phyloP scores from a whole-genome alignment of 2,329 filamentous ascomycete genomes.

The Sporothrix brasiliensis region DNA sequence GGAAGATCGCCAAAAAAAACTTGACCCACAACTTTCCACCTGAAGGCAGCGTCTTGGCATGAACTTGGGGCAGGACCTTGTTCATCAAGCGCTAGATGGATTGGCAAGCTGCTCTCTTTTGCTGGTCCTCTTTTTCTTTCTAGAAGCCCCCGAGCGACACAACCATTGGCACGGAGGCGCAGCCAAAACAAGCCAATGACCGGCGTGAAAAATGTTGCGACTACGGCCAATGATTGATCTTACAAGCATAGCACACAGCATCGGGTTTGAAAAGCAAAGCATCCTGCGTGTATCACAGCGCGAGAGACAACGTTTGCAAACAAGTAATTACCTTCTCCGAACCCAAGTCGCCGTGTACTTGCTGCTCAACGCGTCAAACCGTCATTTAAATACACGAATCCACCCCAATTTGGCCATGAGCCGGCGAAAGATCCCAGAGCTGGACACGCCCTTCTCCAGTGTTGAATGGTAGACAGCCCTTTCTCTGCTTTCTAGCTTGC shows the following conservation, averaged over 20 bases:
- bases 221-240: neutral
- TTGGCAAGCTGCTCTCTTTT: neutral
- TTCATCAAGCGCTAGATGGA: neutral
- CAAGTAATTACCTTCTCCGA: neutral
- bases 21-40: neutral
- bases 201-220: neutral
- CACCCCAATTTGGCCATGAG: conserved; percentile 46
- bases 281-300: neutral
- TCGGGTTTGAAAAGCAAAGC: neutral
- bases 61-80: neutral
- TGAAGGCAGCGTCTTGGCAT: neutral
- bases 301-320: neutral
- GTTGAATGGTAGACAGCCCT: conserved; percentile 57
- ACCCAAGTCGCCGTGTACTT: neutral
- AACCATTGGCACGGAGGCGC: neutral
- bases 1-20: neutral
- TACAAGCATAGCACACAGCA: neutral
- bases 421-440: conserved; percentile 62
- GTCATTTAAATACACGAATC: neutral
- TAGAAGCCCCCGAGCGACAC: neutral
- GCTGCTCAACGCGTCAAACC: neutral
- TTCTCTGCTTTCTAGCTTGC: neutral
- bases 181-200: neutral
- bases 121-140: conserved; percentile 9
- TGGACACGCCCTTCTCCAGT: conserved; percentile 66